These are phyloP conservation scores for Paramecium pentaurelia DNA, from an alignment of 73 alveolate species.

Conservation along the genomic window DNA sequence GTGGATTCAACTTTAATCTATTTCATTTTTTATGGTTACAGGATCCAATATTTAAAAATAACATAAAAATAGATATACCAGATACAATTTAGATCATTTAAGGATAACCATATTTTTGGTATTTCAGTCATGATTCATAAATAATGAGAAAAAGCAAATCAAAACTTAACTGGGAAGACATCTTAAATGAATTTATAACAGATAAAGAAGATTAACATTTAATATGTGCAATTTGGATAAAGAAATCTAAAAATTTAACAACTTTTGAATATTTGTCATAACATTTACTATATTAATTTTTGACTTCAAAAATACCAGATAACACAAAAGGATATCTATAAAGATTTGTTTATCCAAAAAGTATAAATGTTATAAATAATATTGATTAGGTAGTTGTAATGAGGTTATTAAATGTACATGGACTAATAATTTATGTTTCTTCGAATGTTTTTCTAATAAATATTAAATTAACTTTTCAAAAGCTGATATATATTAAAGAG, in stretches of 20 bases:
- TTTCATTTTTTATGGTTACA: conserved; percentile 21
- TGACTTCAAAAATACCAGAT: not conserved
- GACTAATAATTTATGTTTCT: conserved; percentile 21
- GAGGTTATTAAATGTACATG: conserved; percentile 20
- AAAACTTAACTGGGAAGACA: conserved; percentile 33
- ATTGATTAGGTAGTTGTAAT: conserved; percentile 5
- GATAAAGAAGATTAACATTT: not conserved
- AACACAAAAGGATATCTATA: not conserved
- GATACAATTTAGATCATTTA: conserved; percentile 5
- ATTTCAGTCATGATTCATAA: not conserved
- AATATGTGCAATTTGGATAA: conserved; percentile 45
- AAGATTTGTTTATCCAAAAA: conserved; percentile 8
- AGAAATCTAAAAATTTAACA: not conserved
- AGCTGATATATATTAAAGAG: conserved; percentile 37
- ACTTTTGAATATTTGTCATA: conserved; percentile 20
- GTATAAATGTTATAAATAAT: not conserved
- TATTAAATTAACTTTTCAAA: not conserved
- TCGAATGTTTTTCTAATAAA: conserved; percentile 12
- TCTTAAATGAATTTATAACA: not conserved
- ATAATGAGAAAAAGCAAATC: conserved; percentile 20
- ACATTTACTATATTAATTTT: not conserved
- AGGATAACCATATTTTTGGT: conserved; percentile 48
- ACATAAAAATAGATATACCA: conserved; percentile 20
- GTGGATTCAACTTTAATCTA: conserved; percentile 7
- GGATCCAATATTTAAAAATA: conserved; percentile 39